Evolutionary conservation across 129 eudicot species (phyloP), one percentile per base, ranked within the genome.

Genomic region (Flaveria robusta): DNA sequence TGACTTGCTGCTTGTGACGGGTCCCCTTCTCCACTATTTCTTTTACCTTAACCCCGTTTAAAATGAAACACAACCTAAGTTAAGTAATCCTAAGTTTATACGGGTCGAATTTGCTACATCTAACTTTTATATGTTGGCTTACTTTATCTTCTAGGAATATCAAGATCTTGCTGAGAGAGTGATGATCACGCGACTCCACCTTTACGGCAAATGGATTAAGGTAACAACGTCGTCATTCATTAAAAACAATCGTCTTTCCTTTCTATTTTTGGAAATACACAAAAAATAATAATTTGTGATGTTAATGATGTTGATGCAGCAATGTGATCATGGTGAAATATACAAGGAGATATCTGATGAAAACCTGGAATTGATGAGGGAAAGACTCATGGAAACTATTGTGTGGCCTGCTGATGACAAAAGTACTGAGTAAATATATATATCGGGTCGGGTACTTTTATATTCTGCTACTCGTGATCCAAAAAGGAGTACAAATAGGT

Each of bases 141-240:
- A 46, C 52, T 74, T 9, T 42, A 43, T 27, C 54, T 41, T 74
- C 42, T 83, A 92, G 97, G 96, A 92, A 74, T 52, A 77, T 46
- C 97, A 89, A 54, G 93, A 86, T 14, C 89, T 92, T 62, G 97
- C 97, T 2, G 96, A 89, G 63, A 86, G 96, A 84, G 93, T 92
- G 27, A 92, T 92, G 97, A 70, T 86, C 78, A 89, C 96, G 2
- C 93, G 97, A 1, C 96, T 92, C 86, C 88, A 87, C 85, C 77
- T 92, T 2, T 92, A 92, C 39, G 88, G 88, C 3, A 92, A 83
- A 83, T 92, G 97, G 97, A 87, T 92, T 18, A 92, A 92, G 96
- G 97, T 92, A 50, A 75, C 20, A 50, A 75, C 20, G 14, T 66
- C 18, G 19, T 54, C 68, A 39, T 27, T 39, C 34, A 10, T 31